These are phyloP conservation scores for Solanum corneliomulleri DNA, from an alignment of 257 asterid species.

Conservation along the genomic window DNA sequence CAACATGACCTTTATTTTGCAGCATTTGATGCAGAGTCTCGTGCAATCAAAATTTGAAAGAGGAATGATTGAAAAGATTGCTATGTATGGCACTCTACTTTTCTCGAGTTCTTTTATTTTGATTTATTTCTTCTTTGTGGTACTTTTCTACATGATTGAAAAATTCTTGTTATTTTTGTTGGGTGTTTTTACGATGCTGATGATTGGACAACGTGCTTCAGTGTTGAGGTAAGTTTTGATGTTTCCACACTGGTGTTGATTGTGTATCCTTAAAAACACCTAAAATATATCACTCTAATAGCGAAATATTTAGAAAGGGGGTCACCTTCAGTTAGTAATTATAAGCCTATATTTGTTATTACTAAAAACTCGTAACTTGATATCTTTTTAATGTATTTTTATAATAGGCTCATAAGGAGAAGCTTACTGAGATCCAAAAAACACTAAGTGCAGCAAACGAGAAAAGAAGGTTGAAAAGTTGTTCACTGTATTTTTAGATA, in stretches of 20 bases:
- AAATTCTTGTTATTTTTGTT: neutral
- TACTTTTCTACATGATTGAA: neutral
- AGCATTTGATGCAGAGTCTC: constrained; percentile 38
- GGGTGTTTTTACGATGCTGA: neutral
- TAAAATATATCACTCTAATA: too few species aligned
- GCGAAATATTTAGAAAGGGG: too few species aligned
- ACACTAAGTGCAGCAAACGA: neutral
- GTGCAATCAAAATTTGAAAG: constrained; percentile 38
- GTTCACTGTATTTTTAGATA: neutral
- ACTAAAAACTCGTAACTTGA: neutral
- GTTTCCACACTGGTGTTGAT: too few species aligned
- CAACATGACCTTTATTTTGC: neutral
- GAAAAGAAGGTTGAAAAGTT: neutral
- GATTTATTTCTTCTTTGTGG: neutral
- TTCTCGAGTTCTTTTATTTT: neutral
- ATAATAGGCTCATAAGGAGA: neutral
- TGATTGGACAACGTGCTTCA: neutral
- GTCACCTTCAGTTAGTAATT: too few species aligned
- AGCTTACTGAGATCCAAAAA: neutral
- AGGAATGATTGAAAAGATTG: constrained; percentile 43
- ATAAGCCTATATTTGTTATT: too few species aligned
- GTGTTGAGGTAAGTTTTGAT: neutral
- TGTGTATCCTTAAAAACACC: too few species aligned
- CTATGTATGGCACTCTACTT: constrained; percentile 22
- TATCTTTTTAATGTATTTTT: too few species aligned